These are phyloP conservation scores for Cryptococcus sp. DNA, from an alignment of 1,284 basidiomycete species.

Conservation along the genomic window DNA sequence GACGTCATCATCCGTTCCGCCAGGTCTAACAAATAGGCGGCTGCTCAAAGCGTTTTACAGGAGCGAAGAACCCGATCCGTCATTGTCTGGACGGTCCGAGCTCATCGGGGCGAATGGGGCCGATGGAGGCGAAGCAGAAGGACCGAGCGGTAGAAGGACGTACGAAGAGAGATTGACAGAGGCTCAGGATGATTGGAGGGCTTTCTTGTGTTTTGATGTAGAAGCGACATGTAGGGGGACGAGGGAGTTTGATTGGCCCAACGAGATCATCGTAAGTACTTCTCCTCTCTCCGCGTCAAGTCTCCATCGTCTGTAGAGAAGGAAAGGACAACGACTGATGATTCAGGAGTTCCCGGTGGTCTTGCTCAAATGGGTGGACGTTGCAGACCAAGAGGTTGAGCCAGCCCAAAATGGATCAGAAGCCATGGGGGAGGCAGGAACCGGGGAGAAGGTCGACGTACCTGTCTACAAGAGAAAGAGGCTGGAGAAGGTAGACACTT, in stretches of 20 bases:
- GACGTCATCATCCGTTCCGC: too few species aligned
- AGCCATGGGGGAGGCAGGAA: too few species aligned
- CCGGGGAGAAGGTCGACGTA: too few species aligned
- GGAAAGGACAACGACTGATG: conserved; percentile 1
- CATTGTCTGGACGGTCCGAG: not conserved
- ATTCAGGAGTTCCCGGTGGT: conserved; percentile 56
- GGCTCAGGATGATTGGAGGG: conserved; percentile 32
- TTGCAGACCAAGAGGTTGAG: conserved; percentile 15
- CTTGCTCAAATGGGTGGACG: conserved; percentile 74
- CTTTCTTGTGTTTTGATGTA: conserved; percentile 55
- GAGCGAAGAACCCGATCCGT: not conserved
- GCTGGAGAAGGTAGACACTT: conserved; percentile 53
- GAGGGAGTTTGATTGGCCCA: conserved; percentile 67
- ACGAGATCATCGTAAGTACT: conserved; percentile 86
- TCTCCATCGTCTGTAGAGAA: not conserved
- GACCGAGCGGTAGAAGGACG: not conserved
- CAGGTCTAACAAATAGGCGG: too few species aligned
- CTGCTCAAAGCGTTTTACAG: conserved; percentile 3
- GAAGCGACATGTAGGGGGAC: conserved; percentile 78
- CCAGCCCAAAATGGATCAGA: not conserved
- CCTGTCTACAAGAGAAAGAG: conserved; percentile 7
- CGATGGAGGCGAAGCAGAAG: not conserved
- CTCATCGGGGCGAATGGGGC: not conserved
- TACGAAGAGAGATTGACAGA: not conserved
- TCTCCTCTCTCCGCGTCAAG: too few species aligned